A percentile compares a stretch with the other conserved stretches of the same genome.
phyloP scores from a whole-genome alignment of 2,329 filamentous ascomycete species.

The Xylaria sp. region DNA sequence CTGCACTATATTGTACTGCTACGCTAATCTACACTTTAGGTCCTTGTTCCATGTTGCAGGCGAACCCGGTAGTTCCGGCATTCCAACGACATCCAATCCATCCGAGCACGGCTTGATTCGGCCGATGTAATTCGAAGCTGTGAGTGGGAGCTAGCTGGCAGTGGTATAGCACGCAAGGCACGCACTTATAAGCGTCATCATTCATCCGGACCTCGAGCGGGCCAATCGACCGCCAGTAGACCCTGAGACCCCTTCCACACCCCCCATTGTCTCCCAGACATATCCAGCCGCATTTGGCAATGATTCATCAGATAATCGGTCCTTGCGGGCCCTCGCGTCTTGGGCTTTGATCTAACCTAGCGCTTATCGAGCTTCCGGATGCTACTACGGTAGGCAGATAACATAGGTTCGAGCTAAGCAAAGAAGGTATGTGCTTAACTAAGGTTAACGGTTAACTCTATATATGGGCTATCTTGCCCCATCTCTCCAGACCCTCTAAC shows the following conservation, averaged over 20 bases:
- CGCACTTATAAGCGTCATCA: conserved; percentile 38
- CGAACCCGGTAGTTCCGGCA: conserved; percentile 32
- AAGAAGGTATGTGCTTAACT: conserved; percentile 1
- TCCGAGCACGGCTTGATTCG: conserved; percentile 30
- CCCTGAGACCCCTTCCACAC: conserved; percentile 13
- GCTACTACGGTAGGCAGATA: background rate
- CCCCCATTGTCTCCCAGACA: conserved; percentile 12
- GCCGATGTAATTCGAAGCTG: conserved; percentile 30
- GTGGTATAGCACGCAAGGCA: conserved; percentile 35
- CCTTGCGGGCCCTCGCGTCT: conserved; percentile 25
- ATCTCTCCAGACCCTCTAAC: conserved; percentile 2
- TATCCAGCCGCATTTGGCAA: conserved; percentile 31
- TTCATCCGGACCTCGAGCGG: conserved; percentile 4
- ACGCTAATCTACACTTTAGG: too few relatives aligned
- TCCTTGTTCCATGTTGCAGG: conserved; percentile 22
- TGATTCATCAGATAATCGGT: conserved; percentile 37
- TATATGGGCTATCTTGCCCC: conserved; percentile 30
- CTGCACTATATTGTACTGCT: background rate
- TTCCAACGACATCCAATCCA: conserved; percentile 33
- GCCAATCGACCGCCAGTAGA: conserved; percentile 32
- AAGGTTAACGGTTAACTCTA: conserved; percentile 14
- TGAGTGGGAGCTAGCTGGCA: background rate
- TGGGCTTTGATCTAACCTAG: conserved; percentile 13
- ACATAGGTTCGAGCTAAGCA: conserved; percentile 2
- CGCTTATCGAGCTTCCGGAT: conserved; percentile 31